A percentile compares a stretch with the other conserved stretches of the same genome.
Evolutionary conservation across 345 rosid species (phyloP).

Genomic region (Hibiscus trionum): DNA sequence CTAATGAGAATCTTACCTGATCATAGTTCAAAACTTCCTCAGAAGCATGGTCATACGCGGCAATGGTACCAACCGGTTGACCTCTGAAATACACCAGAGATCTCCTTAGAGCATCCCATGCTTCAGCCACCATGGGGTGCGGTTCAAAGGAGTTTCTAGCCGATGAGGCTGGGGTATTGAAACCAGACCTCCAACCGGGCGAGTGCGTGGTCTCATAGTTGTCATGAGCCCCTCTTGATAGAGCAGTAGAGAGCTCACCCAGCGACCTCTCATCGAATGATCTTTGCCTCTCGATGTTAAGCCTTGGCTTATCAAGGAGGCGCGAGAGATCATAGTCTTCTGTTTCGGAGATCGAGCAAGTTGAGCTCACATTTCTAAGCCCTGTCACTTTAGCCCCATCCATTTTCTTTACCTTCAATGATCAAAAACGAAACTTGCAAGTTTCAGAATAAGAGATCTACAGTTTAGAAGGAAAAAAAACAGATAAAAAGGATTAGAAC

Average conservation of each 20-base stretch:
- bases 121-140: conserved; percentile 92
- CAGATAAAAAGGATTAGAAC: not conserved
- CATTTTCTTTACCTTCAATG: conserved; percentile 33
- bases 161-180: conserved; percentile 71
- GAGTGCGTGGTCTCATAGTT: conserved; percentile 44
- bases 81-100: conserved; percentile 69
- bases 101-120: conserved; percentile 86
- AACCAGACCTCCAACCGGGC: conserved; percentile 63
- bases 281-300: conserved; percentile 85
- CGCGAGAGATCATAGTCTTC: conserved; percentile 71
- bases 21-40: conserved; percentile 91
- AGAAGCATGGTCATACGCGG: conserved; percentile 47
- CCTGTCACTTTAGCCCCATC: conserved; percentile 39
- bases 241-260: conserved; percentile 72
- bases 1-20: conserved; percentile 52
- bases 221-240: conserved; percentile 33
- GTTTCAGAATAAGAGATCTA: not conserved
- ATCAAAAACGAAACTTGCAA: not conserved
- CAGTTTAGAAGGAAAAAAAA: not conserved
- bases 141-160: conserved; percentile 88
- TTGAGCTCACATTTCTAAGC: conserved; percentile 63
- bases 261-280: conserved; percentile 50
- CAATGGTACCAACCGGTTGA: conserved; percentile 88
- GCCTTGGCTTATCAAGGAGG: conserved; percentile 73
- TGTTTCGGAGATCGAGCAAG: conserved; percentile 69